Conservation (phyloP, 2,329 filamentous ascomycete species). For the Penicillium sp. region DNA sequence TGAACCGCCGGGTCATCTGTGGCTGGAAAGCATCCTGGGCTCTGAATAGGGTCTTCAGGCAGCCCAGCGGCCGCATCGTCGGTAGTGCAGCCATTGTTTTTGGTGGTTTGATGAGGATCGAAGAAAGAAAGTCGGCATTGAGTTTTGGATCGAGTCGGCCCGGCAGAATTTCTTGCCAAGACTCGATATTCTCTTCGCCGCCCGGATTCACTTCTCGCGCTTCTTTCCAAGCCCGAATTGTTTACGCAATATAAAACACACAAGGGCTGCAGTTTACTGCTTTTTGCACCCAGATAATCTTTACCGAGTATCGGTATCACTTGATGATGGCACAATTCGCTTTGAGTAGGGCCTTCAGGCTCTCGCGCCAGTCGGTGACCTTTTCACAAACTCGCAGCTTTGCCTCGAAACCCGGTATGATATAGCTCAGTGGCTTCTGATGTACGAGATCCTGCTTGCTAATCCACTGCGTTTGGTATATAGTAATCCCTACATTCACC, state of each 20-base stretch:
- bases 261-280: neutral
- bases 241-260: neutral
- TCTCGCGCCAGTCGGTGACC: conserved; percentile 33
- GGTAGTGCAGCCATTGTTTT: conserved; percentile 63
- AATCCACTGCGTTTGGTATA: neutral
- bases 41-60: conserved; percentile 63
- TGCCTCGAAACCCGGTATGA: conserved; percentile 33
- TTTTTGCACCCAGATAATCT: neutral
- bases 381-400: conserved; percentile 35
- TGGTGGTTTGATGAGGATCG: conserved; percentile 23
- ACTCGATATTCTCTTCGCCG: conserved; percentile 29
- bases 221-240: neutral
- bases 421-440: neutral
- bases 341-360: conserved; percentile 40
- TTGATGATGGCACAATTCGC: conserved; percentile 40
- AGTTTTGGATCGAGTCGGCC: conserved; percentile 31
- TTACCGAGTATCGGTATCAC: neutral
- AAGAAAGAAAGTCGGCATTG: conserved; percentile 21
- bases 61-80: conserved; percentile 66
- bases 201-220: conserved; percentile 14
- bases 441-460: neutral
- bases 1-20: conserved; percentile 46
- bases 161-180: conserved; percentile 43
- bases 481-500: conserved; percentile 40
- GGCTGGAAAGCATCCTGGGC: conserved; percentile 58